Evolutionary conservation across 768 basidiomycete species (phyloP).

Genomic region (Mycena haematopus): DNA sequence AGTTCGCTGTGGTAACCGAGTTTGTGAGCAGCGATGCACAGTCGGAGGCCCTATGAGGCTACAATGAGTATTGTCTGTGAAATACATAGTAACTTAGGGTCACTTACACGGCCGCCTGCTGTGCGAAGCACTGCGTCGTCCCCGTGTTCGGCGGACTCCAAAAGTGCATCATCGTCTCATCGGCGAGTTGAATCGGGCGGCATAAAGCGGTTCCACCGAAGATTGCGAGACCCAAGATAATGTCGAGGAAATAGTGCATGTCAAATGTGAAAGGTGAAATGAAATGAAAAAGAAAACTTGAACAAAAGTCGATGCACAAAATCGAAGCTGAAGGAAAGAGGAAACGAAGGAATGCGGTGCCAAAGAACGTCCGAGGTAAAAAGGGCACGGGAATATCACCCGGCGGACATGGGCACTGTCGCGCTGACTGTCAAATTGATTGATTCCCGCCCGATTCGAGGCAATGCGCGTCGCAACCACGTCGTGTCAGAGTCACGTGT

Average conservation of each 20-base stretch:
- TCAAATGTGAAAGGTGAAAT: conserved; percentile 1
- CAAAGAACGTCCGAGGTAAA: not conserved
- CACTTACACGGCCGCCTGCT: conserved; percentile 14
- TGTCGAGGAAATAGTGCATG: not conserved
- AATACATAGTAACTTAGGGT: not conserved
- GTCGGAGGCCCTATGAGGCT: conserved; percentile 10
- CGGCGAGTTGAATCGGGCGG: not conserved
- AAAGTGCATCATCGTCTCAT: not conserved
- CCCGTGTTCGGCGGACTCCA: not conserved
- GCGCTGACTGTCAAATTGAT: not conserved
- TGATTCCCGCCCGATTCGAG: not conserved
- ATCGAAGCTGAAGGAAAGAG: not conserved
- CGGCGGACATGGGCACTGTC: not conserved
- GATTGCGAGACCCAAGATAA: not conserved
- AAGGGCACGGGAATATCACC: not conserved
- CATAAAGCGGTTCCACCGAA: not conserved
- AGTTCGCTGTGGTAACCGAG: conserved; percentile 1
- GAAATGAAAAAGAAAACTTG: not conserved
- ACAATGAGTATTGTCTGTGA: not conserved
- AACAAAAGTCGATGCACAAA: not conserved
- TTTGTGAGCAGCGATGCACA: conserved; percentile 15
- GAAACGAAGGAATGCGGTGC: not conserved
- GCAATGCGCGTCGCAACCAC: conserved; percentile 14
- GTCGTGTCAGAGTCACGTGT: conserved; percentile 13
- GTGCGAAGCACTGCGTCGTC: conserved; percentile 17